A percentile compares a stretch with the other conserved stretches of the same genome.
Evolutionary conservation across 768 basidiomycete species (phyloP).

Genomic region (Trametes maxima): DNA sequence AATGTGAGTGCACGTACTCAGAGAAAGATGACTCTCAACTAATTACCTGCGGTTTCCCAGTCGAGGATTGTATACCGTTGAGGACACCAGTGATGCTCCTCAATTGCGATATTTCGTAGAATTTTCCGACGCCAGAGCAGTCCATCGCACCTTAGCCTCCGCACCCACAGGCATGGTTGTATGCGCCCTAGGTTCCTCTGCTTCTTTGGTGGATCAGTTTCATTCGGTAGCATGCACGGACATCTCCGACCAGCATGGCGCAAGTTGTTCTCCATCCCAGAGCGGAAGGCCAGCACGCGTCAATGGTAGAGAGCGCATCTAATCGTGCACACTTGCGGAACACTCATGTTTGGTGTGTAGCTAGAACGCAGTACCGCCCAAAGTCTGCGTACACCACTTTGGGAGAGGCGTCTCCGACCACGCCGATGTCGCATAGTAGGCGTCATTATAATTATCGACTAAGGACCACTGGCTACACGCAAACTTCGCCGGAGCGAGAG

Average conservation of each 20-base stretch:
- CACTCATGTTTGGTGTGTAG: not conserved
- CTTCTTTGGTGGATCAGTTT: slow-evolving; percentile 25
- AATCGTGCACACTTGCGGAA: not conserved
- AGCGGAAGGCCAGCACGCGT: not conserved
- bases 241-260: not conserved
- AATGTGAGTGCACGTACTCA: slow-evolving; percentile 24
- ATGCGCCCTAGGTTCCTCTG: slow-evolving; percentile 14
- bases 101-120: slow-evolving; percentile 25
- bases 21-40: not conserved
- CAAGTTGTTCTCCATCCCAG: slow-evolving; percentile 1
- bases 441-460: no score
- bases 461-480: no score
- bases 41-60: slow-evolving; percentile 7
- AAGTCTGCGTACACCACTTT: not conserved
- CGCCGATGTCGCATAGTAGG: no score
- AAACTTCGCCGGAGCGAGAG: no score
- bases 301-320: not conserved
- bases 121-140: slow-evolving; percentile 20
- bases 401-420: not conserved
- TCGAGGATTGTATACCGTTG: slow-evolving; percentile 11
- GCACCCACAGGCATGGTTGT: slow-evolving; percentile 9
- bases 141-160: slow-evolving; percentile 15
- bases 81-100: not conserved
- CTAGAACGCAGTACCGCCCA: not conserved
- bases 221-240: no score